phyloP scores from a whole-genome alignment of 2,329 filamentous ascomycete species.

The Neodidymelliopsis sp. region DNA sequence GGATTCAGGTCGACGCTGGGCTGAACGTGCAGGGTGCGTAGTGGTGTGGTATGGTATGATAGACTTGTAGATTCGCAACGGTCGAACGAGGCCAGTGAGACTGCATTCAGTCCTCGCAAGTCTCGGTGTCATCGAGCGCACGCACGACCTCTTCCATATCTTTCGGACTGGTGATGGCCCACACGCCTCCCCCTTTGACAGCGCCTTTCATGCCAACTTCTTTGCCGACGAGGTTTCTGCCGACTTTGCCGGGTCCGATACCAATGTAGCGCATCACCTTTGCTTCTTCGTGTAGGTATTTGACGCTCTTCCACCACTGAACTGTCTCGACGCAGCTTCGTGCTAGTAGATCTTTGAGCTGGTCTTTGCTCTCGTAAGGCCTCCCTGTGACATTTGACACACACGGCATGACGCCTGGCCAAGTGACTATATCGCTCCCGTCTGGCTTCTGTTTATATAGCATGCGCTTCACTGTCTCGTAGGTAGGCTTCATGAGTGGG shows the following conservation, averaged over 20 bases:
- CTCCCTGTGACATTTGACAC: constrained; percentile 85
- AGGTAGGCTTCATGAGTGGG: constrained; percentile 87
- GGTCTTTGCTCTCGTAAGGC: constrained; percentile 75
- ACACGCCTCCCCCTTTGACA: constrained; percentile 89
- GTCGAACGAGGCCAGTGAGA: background rate
- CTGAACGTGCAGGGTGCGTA: constrained; percentile 42
- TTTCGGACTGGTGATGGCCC: constrained; percentile 84
- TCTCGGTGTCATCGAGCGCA: constrained; percentile 57
- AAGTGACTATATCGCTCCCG: constrained; percentile 72
- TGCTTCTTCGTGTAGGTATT: constrained; percentile 83
- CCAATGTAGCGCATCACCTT: constrained; percentile 87
- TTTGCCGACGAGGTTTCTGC: constrained; percentile 90
- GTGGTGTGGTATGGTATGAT: too few species aligned
- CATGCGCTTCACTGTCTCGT: constrained; percentile 73
- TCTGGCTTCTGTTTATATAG: constrained; percentile 66
- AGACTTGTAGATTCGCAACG: background rate
- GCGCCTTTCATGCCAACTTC: constrained; percentile 88
- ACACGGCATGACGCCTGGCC: constrained; percentile 77
- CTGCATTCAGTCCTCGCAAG: constrained; percentile 13
- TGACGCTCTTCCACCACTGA: constrained; percentile 92
- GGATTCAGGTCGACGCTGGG: constrained; percentile 52
- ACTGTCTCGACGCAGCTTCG: constrained; percentile 91
- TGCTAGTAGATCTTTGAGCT: constrained; percentile 81
- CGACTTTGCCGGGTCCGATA: constrained; percentile 92
- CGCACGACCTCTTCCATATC: constrained; percentile 57